Evolutionary conservation across 1,139 yeast genomes (phyloP).

Genomic region (Debaryomyces singareniensis): DNA sequence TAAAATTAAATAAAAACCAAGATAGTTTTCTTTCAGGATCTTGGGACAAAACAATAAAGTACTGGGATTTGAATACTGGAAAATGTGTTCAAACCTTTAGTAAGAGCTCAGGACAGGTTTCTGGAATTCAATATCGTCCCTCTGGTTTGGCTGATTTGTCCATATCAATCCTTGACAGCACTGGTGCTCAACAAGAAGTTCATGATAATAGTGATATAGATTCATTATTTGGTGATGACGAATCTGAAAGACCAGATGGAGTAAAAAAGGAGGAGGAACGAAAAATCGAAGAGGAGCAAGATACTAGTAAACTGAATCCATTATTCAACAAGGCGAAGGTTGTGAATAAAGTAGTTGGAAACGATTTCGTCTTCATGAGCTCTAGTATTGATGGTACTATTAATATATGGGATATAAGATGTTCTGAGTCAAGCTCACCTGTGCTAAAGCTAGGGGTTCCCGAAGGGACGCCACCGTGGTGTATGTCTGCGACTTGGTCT

Average conservation of each 20-base stretch:
- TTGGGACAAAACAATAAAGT: conserved; percentile 75
- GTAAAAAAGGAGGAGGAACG: conserved; percentile 12
- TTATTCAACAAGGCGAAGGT: conserved; percentile 6
- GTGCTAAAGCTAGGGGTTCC: conserved; percentile 53
- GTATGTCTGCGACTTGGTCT: conserved; percentile 91
- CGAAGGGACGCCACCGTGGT: conserved; percentile 85
- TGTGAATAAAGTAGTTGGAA: conserved; percentile 24
- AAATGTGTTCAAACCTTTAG: conserved; percentile 39
- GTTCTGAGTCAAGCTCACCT: conserved; percentile 24
- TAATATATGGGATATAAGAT: conserved; percentile 77
- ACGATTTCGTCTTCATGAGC: conserved; percentile 63
- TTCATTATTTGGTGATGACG: conserved; percentile 77
- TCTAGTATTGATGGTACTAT: conserved; percentile 82
- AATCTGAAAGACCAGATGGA: conserved; percentile 29
- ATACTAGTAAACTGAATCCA: conserved; percentile 10
- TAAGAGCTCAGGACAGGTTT: conserved; percentile 70
- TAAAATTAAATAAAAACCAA: conserved; percentile 58
- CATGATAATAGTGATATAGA: conserved; percentile 63
- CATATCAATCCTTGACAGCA: conserved; percentile 7
- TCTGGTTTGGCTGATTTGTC: conserved; percentile 43
- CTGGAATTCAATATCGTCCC: conserved; percentile 77
- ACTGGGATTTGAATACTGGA: conserved; percentile 88
- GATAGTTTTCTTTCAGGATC: conserved; percentile 70
- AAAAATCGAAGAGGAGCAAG: conserved; percentile 16
- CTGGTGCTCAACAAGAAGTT: conserved; percentile 10